These are phyloP conservation scores for Aspergillus sp. DNA, from an alignment of 2,329 filamentous ascomycete genomes.

Conservation along the genomic window DNA sequence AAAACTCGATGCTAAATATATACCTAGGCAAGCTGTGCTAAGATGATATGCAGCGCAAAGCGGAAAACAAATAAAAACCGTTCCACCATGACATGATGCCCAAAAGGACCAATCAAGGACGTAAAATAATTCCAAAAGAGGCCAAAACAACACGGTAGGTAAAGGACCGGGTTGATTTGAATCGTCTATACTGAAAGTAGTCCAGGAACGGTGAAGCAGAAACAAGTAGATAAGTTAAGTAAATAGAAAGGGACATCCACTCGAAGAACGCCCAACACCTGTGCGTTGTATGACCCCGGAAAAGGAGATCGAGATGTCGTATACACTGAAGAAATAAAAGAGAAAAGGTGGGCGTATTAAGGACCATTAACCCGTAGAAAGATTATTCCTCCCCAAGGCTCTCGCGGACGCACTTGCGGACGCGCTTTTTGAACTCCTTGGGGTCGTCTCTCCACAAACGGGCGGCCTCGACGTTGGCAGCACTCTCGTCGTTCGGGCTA, in stretches of 20 bases:
- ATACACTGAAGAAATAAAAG: background rate
- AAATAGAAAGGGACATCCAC: background rate
- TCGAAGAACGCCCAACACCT: slow-evolving; percentile 4
- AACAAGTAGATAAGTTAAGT: too few species aligned
- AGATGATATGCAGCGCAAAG: slow-evolving; percentile 4
- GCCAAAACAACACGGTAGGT: background rate
- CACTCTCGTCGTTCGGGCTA: slow-evolving; percentile 91
- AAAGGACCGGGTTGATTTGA: background rate
- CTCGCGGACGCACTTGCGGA: slow-evolving; percentile 75
- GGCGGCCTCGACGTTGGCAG: slow-evolving; percentile 92
- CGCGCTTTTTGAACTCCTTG: slow-evolving; percentile 74
- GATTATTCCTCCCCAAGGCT: slow-evolving; percentile 70
- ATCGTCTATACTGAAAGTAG: background rate
- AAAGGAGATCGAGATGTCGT: background rate
- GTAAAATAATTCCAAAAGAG: slow-evolving; percentile 8
- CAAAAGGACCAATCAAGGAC: background rate
- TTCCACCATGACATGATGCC: background rate
- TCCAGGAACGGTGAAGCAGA: background rate
- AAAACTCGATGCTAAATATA: background rate
- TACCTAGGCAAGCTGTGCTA: slow-evolving; percentile 4
- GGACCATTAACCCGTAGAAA: background rate
- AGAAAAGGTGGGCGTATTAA: background rate
- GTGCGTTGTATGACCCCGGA: background rate
- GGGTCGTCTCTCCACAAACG: slow-evolving; percentile 80
- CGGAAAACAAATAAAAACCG: background rate